These are phyloP conservation scores for Flueggea neowawraea DNA, from an alignment of 441 rosid species.

Conservation along the genomic window DNA sequence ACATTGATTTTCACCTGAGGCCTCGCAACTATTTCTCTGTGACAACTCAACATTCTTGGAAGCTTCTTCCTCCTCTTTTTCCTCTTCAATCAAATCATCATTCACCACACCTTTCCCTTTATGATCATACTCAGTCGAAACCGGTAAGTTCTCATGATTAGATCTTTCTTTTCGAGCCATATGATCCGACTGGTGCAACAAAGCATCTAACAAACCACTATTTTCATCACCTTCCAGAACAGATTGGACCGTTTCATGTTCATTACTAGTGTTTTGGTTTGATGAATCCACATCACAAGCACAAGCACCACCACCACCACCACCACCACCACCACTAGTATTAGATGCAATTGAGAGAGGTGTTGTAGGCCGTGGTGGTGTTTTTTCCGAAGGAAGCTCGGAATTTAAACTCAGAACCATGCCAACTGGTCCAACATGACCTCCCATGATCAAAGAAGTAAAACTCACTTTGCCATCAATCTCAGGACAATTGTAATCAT, in stretches of 20 bases:
- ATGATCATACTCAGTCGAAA: background rate
- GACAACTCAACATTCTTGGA: slow-evolving; percentile 12
- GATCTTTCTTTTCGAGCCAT: slow-evolving; percentile 27
- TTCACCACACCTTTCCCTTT: slow-evolving; percentile 27
- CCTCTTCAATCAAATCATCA: slow-evolving; percentile 4
- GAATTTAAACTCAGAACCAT: slow-evolving; percentile 10
- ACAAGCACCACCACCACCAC: slow-evolving; percentile 13
- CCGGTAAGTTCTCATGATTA: slow-evolving; percentile 10
- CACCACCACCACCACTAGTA: slow-evolving; percentile 12
- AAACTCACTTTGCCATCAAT: slow-evolving; percentile 22
- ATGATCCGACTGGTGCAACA: slow-evolving; percentile 50
- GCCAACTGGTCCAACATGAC: slow-evolving; percentile 11
- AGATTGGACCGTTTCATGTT: background rate
- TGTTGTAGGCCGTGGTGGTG: slow-evolving; percentile 18
- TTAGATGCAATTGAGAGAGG: slow-evolving; percentile 20
- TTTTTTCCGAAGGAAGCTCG: slow-evolving; percentile 75
- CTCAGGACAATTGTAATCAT: slow-evolving; percentile 3
- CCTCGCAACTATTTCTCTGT: slow-evolving; percentile 11
- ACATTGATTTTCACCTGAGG: slow-evolving; percentile 24
- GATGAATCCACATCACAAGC: slow-evolving; percentile 12
- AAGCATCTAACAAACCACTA: slow-evolving; percentile 57
- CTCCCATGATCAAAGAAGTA: slow-evolving; percentile 25
- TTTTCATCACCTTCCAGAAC: slow-evolving; percentile 13
- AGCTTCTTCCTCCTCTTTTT: slow-evolving; percentile 13
- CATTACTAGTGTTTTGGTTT: background rate